Evolutionary conservation across 495 filamentous ascomycete species (phyloP).

Genomic region (Penicillium tannophilum): DNA sequence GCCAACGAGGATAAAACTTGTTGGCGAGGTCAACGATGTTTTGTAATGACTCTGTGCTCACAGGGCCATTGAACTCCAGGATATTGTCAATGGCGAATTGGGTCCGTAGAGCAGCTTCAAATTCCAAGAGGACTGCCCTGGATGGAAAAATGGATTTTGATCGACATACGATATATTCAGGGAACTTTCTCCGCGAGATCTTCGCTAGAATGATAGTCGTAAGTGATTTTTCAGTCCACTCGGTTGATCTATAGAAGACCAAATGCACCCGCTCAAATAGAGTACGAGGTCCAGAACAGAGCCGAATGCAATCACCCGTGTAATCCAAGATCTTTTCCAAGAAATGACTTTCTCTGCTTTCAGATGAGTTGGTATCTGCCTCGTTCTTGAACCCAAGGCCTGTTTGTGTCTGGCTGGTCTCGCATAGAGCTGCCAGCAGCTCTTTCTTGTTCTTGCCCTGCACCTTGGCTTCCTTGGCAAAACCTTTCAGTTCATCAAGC

Average conservation of each 20-base stretch:
- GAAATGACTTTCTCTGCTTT: constrained; percentile 62
- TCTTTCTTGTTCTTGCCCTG: constrained; percentile 90
- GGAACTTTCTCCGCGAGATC: constrained; percentile 84
- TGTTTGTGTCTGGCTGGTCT: constrained; percentile 69
- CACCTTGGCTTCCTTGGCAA: constrained; percentile 86
- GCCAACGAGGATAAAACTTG: constrained; percentile 79
- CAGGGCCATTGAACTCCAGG: constrained; percentile 82
- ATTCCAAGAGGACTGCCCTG: constrained; percentile 75
- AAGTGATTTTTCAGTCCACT: constrained; percentile 96
- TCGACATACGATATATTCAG: constrained; percentile 85
- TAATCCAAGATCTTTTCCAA: constrained; percentile 75
- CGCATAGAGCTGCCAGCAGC: constrained; percentile 68
- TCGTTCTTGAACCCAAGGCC: constrained; percentile 66
- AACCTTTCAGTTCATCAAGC: constrained; percentile 80
- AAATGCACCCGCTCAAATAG: constrained; percentile 94
- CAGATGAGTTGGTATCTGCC: constrained; percentile 49
- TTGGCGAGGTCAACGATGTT: constrained; percentile 73
- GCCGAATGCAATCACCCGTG: constrained; percentile 81
- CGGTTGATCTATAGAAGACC: constrained; percentile 93
- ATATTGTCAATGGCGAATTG: constrained; percentile 83
- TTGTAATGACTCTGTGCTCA: constrained; percentile 62
- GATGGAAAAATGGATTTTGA: constrained; percentile 87
- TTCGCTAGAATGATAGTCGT: constrained; percentile 94
- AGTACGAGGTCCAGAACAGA: constrained; percentile 71
- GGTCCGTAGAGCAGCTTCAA: constrained; percentile 80